Evolutionary conservation across 306 rosid genomes (phyloP), one percentile per base, ranked within the genome.

Genomic region (Lablab purpureus): DNA sequence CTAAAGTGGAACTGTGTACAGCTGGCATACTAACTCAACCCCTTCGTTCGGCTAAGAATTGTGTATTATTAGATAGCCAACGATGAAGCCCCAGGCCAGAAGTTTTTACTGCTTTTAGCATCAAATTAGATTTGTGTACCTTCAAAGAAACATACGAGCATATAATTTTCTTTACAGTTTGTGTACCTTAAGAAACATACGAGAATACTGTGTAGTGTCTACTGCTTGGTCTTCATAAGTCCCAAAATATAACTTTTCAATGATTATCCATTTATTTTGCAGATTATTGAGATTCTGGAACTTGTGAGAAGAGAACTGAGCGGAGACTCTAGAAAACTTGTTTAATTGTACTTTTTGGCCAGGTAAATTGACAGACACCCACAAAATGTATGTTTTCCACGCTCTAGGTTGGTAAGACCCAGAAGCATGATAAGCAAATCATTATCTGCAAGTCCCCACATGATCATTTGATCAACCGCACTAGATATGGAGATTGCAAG

Each of bases 271-370:
- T 80, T 59, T 6, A 54, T 74, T 37, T 82, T 77, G 82, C 89
- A 95, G 98, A 76, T 95, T 80, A 87, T 74, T 58, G 97, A 90
- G 74, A 84, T 83, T 82, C 84, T 95, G 91, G 87, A 90, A 90
- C 94, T 93, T 64, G 87, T 92, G 69, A 92, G 87, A 87, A 85
- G 90, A 85, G 90, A 91, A 83, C 80, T 95, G 81, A 80, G 67
- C 32, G 91, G 89, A 71, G 77, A 84, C 52, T 60, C 74, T 11
- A 88, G 60, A 41, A 87, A 72, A 68, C 50, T 70, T 50, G 83
- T 70, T 81, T 89, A 91, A 82, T 73, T 50, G n/a, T 10, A 72
- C 19, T 19, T 19, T 55, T 17, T 52, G 21, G 27, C 65, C 68
- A 75, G 97, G 94, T 94, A 88, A 77, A 32, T 67, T 49, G 36